These are phyloP conservation scores for Pythium pectinolyticum DNA, from an alignment of 352 stramenopile species.

Conservation along the genomic window DNA sequence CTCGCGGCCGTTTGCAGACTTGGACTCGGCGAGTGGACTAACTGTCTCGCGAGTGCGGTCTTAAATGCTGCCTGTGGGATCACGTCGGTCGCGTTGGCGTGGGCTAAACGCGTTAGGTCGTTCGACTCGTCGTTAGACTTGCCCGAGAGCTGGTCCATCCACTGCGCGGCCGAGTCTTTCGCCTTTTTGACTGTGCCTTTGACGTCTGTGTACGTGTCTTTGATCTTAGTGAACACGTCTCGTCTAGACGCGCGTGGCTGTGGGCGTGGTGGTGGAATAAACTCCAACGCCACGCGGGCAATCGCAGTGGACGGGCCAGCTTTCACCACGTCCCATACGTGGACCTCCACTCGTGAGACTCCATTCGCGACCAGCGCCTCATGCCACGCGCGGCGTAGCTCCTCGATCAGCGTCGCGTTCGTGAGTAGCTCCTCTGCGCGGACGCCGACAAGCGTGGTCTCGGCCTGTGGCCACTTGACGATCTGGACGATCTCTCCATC, in stretches of 20 bases:
- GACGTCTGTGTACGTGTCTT: constrained; percentile 11
- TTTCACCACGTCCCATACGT: constrained; percentile 17
- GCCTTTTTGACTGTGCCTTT: background rate
- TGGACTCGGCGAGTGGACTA: background rate
- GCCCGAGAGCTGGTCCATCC: constrained; percentile 5
- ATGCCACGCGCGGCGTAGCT: constrained; percentile 3
- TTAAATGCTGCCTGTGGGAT: constrained; percentile 1
- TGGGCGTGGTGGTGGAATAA: constrained; percentile 5
- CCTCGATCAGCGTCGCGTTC: constrained; percentile 1
- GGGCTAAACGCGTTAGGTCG: background rate
- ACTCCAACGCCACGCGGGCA: constrained; percentile 17
- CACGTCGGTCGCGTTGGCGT: constrained; percentile 18
- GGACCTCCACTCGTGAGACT: constrained; percentile 6
- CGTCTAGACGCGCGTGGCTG: background rate
- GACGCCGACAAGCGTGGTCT: constrained; percentile 19
- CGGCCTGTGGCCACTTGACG: constrained; percentile 21
- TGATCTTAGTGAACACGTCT: constrained; percentile 4
- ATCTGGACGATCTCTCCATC: constrained; percentile 47
- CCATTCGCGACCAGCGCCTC: constrained; percentile 13
- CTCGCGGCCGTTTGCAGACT: constrained; percentile 2
- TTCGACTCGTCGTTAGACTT: background rate
- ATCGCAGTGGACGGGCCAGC: background rate
- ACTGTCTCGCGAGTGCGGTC: constrained; percentile 6
- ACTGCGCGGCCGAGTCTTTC: constrained; percentile 4
- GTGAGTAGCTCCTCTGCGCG: background rate